Base-by-base conservation (phyloP, 2,329 filamentous ascomycete genomes). In the Fusarium buxicola region DNA sequence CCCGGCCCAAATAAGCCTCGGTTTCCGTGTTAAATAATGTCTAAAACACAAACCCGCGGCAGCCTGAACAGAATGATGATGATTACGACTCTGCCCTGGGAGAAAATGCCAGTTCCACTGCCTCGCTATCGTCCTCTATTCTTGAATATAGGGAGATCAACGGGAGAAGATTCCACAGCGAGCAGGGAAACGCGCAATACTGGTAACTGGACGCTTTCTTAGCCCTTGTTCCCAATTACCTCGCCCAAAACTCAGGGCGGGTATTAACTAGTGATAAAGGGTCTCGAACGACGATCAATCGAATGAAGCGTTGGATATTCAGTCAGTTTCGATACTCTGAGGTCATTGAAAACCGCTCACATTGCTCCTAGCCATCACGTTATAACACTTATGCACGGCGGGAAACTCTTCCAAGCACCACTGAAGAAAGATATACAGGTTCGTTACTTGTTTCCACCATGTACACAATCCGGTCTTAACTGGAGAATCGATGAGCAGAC, bases 231-330 rank as follows among this genome's bases (percentile, higher is more conserved):
- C 9, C 12, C n/a, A n/a, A n/a, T n/a, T n/a, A n/a, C n/a, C n/a
- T n/a, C n/a, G n/a, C n/a, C n/a, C n/a, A n/a, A n/a, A n/a, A n/a
- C n/a, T n/a, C n/a, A n/a, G n/a, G n/a, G n/a, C n/a, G n/a, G 2
- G 3, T 2, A n/a, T 11, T 13, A 15, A 10, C 34, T 18, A 18
- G 4, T 2, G 7, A 16, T 7, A 5, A 3, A 59, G 56, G 56
- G 47, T 58, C 6, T 59, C 56, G 1, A 59, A 59, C 15, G 56
- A 57, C 7, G 41, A 43, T 2, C 46, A 57, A 18, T 44, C 46
- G 5, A 59, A 59, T 13, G 34, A 39, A 13, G 41, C 50, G 2
- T 25, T 46, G 16, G 50, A 53, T 18, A 53, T 53, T 5, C 39
- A 53, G 34, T 53, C 11, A 45, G 41, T 46, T 10, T 5, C 4